These are phyloP conservation scores for Cutaneotrichosporon cutaneum DNA, from an alignment of 1,284 basidiomycete species.

Conservation along the genomic window DNA sequence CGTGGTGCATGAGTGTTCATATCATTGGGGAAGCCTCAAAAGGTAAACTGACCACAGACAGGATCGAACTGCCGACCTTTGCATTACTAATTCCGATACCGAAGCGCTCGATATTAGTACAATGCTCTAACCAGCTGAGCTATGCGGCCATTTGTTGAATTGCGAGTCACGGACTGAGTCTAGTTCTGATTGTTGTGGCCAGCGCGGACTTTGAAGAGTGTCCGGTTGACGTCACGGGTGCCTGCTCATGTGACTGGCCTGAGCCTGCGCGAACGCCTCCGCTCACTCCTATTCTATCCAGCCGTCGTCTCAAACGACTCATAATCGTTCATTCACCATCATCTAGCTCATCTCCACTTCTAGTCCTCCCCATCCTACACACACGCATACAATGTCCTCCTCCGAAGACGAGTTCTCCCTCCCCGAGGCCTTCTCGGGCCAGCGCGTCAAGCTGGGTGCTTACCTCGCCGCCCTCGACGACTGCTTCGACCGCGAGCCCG, in stretches of 20 bases:
- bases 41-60: too few relatives aligned
- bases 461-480: slow-evolving; percentile 23
- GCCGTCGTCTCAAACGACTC: neutral
- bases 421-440: slow-evolving; percentile 19
- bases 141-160: neutral
- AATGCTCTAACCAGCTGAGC: slow-evolving; percentile 10
- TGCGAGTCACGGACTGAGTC: too few relatives aligned
- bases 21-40: slow-evolving; percentile 60
- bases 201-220: neutral
- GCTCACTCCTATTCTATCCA: neutral
- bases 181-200: neutral
- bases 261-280: neutral
- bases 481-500: slow-evolving; percentile 32
- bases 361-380: neutral
- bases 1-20: slow-evolving; percentile 97
- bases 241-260: slow-evolving; percentile 5
- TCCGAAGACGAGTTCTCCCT: slow-evolving; percentile 20
- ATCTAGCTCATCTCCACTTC: neutral
- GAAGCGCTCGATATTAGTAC: too few relatives aligned
- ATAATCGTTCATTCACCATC: too few relatives aligned
- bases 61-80: neutral
- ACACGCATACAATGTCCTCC: slow-evolving; percentile 12
- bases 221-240: slow-evolving; percentile 1
- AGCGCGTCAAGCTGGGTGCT: slow-evolving; percentile 15
- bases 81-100: too few relatives aligned